Percentiles rank a stretch among this genome's conserved stretches.
Evolutionary conservation across 1,284 basidiomycete species (phyloP).

Genomic region (Moniliophthora roreri): DNA sequence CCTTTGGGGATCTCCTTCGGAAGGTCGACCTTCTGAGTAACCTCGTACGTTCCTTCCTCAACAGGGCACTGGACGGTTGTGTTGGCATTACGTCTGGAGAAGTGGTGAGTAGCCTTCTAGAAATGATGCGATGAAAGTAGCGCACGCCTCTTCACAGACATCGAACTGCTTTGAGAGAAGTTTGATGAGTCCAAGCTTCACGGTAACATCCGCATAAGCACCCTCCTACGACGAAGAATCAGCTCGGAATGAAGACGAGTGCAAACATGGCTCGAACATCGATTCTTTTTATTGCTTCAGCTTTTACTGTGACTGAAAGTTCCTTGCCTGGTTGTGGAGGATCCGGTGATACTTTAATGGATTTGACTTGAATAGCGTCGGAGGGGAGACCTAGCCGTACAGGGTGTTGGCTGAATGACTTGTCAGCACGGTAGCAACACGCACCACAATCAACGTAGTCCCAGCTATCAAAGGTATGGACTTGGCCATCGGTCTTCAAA

Average conservation of each 20-base stretch:
- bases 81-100: conserved; percentile 62
- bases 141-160: conserved; percentile 91
- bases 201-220: conserved; percentile 84
- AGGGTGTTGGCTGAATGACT: conserved; percentile 2
- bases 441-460: conserved; percentile 59
- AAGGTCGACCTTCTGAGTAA: conserved; percentile 79
- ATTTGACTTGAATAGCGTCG: conserved; percentile 59
- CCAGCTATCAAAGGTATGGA: conserved; percentile 48
- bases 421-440: conserved; percentile 20
- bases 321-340: conserved; percentile 83
- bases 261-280: conserved; percentile 48
- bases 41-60: conserved; percentile 62
- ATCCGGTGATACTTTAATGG: conserved; percentile 72
- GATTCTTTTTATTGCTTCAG: conserved; percentile 56
- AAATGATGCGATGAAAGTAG: conserved; percentile 21
- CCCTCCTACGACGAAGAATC: conserved; percentile 65
- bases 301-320: conserved; percentile 79
- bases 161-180: conserved; percentile 81
- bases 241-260: conserved; percentile 1
- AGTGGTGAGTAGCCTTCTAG: conserved; percentile 10
- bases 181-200: conserved; percentile 89
- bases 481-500: conserved; percentile 31
- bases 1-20: conserved; percentile 90
- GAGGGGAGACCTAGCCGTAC: conserved; percentile 39
- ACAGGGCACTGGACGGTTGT: conserved; percentile 80